Percentiles rank a stretch among this genome's conserved stretches.
phyloP scores from a whole-genome alignment of 2,329 filamentous ascomycete genomes.

The Huntiella bhutanensis region DNA sequence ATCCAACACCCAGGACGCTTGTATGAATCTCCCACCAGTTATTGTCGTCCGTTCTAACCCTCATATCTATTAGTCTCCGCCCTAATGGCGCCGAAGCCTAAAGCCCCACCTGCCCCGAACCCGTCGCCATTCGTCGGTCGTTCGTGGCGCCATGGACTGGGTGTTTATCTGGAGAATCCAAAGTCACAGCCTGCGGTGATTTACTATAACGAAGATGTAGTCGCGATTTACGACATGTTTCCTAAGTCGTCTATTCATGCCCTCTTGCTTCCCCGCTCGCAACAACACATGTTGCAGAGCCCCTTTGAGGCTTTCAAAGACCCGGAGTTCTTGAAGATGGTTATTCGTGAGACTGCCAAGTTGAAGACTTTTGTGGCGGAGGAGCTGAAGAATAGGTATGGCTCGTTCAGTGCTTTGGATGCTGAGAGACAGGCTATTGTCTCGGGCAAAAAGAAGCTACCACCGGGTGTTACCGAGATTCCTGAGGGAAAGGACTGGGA shows the following conservation, averaged over 20 bases:
- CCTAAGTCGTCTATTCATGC: conserved; percentile 75
- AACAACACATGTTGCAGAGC: conserved; percentile 40
- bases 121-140: neutral
- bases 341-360: conserved; percentile 39
- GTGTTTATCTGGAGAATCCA: conserved; percentile 46
- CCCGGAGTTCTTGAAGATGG: conserved; percentile 42
- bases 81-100: neutral
- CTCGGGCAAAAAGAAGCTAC: conserved; percentile 32
- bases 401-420: conserved; percentile 43
- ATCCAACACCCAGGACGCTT: no score
- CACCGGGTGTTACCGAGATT: conserved; percentile 23
- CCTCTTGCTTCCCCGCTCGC: conserved; percentile 65
- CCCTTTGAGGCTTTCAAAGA: conserved; percentile 65
- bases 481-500: conserved; percentile 64
- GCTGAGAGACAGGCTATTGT: conserved; percentile 46
- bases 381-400: conserved; percentile 55
- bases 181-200: conserved; percentile 44
- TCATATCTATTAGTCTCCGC: neutral
- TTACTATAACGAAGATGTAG: conserved; percentile 47
- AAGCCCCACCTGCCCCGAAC: neutral
- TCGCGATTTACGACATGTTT: conserved; percentile 64
- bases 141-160: conserved; percentile 37
- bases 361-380: conserved; percentile 48
- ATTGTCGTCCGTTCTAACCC: neutral
- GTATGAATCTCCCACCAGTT: no score